These are phyloP conservation scores for Dactylellina cionopaga DNA, from an alignment of 2,329 filamentous ascomycete genomes.

Conservation along the genomic window DNA sequence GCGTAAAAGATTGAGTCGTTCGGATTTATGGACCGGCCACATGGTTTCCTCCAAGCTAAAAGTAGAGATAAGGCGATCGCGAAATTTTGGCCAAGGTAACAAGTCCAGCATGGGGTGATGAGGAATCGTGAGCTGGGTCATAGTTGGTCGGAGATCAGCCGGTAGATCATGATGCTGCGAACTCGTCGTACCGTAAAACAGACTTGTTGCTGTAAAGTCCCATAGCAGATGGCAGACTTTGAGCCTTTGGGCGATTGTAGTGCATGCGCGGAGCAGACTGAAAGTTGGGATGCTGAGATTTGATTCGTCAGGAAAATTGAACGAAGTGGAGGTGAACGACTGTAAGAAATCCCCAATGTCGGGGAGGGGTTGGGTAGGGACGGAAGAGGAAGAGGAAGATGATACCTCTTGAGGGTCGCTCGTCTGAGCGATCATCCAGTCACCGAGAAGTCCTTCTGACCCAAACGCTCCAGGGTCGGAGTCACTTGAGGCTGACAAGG, in stretches of 20 bases:
- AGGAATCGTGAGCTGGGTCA: constrained; percentile 18
- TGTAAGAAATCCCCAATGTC: constrained; percentile 41
- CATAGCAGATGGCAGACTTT: constrained; percentile 43
- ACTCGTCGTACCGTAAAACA: constrained; percentile 49
- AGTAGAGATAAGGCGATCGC: constrained; percentile 37
- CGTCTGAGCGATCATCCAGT: constrained; percentile 49
- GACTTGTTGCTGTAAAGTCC: constrained; percentile 53
- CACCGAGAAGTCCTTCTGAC: constrained; percentile 41
- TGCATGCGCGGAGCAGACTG: constrained; percentile 45
- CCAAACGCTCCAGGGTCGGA: constrained; percentile 48
- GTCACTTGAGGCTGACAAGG: constrained; percentile 44
- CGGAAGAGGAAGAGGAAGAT: constrained; percentile 7
- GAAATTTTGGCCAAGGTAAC: constrained; percentile 37
- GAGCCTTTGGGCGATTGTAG: constrained; percentile 47
- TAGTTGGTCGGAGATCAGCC: constrained; percentile 20
- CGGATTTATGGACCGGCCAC: constrained; percentile 41
- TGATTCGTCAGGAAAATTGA: constrained; percentile 50
- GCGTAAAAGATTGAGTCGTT: constrained; percentile 31
- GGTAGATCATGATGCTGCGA: constrained; percentile 39
- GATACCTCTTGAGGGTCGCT: constrained; percentile 49
- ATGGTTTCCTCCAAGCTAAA: constrained; percentile 36
- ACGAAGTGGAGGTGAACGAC: constrained; percentile 34
- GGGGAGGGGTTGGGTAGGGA: constrained; percentile 21
- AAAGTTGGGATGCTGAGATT: constrained; percentile 48
- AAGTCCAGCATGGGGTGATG: constrained; percentile 34